These are phyloP conservation scores for Thermochaetoides thermophila DNA, from an alignment of 495 filamentous ascomycete genomes.

Conservation along the genomic window DNA sequence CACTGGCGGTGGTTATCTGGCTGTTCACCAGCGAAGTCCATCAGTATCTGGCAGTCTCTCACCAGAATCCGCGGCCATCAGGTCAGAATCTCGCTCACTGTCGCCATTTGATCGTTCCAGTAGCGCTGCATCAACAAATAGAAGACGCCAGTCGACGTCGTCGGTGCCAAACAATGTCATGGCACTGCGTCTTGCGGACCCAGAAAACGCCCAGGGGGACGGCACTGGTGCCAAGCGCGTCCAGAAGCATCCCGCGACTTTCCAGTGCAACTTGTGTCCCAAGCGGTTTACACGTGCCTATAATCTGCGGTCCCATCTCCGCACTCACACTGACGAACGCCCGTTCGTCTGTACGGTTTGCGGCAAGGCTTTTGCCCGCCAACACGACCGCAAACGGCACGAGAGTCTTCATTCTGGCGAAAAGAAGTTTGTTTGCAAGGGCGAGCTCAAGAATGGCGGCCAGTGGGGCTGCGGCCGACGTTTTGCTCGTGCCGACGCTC, in stretches of 20 bases:
- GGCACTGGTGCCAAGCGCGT: slow-evolving; percentile 50
- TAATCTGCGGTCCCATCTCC: slow-evolving; percentile 80
- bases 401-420: slow-evolving; percentile 84
- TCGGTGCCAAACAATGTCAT: slow-evolving; percentile 81
- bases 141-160: slow-evolving; percentile 75
- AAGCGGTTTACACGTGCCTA: slow-evolving; percentile 83
- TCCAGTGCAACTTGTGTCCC: slow-evolving; percentile 72
- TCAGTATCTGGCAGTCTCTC: slow-evolving; percentile 26
- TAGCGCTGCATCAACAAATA: slow-evolving; percentile 41
- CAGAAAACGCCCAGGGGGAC: slow-evolving; percentile 43
- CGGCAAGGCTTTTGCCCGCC: slow-evolving; percentile 89
- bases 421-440: slow-evolving; percentile 94
- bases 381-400: slow-evolving; percentile 83
- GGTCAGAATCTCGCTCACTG: slow-evolving; percentile 45
- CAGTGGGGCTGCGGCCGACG: slow-evolving; percentile 87
- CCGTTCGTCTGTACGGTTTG: slow-evolving; percentile 94
- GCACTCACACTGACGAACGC: slow-evolving; percentile 83
- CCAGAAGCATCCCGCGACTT: slow-evolving; percentile 91
- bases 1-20: slow-evolving; percentile 24
- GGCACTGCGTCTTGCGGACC: slow-evolving; percentile 82
- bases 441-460: slow-evolving; percentile 64
- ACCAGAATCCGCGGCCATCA: slow-evolving; percentile 29
- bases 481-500: slow-evolving; percentile 88
- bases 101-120: slow-evolving; percentile 46
- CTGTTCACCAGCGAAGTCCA: slow-evolving; percentile 21